These are phyloP conservation scores for Cladophialophora carrionii DNA, from an alignment of 2,329 filamentous ascomycete genomes.

Conservation along the genomic window DNA sequence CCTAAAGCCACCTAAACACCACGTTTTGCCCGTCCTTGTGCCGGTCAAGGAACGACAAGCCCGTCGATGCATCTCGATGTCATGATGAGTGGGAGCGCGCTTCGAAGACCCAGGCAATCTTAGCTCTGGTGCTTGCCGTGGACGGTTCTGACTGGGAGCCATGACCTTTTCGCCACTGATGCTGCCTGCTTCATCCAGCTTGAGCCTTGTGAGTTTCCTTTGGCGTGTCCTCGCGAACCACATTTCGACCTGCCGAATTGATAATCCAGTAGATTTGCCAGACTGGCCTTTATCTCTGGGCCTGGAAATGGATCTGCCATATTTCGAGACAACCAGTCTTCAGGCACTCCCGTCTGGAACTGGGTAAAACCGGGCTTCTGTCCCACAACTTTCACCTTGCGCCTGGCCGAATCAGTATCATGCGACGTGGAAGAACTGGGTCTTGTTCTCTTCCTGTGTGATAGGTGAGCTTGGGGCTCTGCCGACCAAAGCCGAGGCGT, in stretches of 20 bases:
- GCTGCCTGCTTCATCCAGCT: not conserved
- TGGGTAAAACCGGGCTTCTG: not conserved
- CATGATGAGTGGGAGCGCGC: not conserved
- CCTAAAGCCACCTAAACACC: not conserved
- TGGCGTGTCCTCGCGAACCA: constrained; percentile 13
- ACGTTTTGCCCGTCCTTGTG: not conserved
- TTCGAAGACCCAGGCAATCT: not conserved
- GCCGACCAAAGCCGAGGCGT: not conserved
- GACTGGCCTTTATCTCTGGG: not conserved
- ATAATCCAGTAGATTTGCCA: not conserved
- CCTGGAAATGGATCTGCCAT: constrained; percentile 1
- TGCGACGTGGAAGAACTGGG: not conserved
- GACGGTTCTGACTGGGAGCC: not conserved
- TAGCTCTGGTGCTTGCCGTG: not conserved
- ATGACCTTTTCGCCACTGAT: not conserved
- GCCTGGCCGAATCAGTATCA: not conserved
- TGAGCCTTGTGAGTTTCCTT: constrained; percentile 1
- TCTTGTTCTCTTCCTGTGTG: constrained; percentile 4
- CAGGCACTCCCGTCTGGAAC: not conserved
- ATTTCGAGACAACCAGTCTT: constrained; percentile 2
- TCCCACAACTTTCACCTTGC: not conserved
- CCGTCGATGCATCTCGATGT: not conserved
- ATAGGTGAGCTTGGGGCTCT: not conserved
- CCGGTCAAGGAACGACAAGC: not conserved
- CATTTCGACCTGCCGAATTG: not conserved